Evolutionary conservation across 2,329 filamentous ascomycete species (phyloP), one percentile per base, ranked within the genome.

Genomic region (Aspergillus sp.): DNA sequence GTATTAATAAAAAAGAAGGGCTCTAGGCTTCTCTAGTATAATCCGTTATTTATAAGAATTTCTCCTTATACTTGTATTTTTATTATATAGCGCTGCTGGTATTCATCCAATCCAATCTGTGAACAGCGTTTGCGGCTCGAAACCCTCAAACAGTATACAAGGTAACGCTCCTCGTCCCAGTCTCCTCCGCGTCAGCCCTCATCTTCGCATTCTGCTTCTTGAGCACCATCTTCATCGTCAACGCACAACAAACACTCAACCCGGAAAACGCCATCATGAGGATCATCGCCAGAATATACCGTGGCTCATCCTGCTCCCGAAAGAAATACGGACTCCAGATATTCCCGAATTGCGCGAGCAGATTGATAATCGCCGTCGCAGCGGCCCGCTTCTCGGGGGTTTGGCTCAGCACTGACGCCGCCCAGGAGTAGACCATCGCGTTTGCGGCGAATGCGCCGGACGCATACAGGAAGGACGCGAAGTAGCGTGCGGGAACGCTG

Each of bases 281-380:
- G n/a, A 57, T 64, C 58, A 70, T 73, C 9, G 65, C 71, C 55
- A 62, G 67, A 0, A 66, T 55, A 35, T 72, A 74, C 0, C 71
- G 61, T 3, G 72, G 72, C 0, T 55, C 62, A 15, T 73, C 69
- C 21, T 57, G 62, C 1, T 64, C 60, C 0, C 66, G 58, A 60
- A 77, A 44, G 19, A 44, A 73, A 53, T 77, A 79, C 1, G 76
- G 75, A 1, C 70, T 74, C 54, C 70, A 74, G 41, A 44, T 44
- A 14, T 44, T 44, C 9, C 41, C 41, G 17, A 44, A 21, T 14
- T 44, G 17, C 17, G 41, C 19, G 1, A 44, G 41, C 17, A 44
- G 41, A 21, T 44, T 44, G 9, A 44, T 44, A 21, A 24, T 44
- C 17, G 41, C 41, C 6, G 41, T 44, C 6, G 17, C 41, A 9